Evolutionary conservation across 2,329 filamentous ascomycete genomes (phyloP).

Genomic region (Cadophora malorum): DNA sequence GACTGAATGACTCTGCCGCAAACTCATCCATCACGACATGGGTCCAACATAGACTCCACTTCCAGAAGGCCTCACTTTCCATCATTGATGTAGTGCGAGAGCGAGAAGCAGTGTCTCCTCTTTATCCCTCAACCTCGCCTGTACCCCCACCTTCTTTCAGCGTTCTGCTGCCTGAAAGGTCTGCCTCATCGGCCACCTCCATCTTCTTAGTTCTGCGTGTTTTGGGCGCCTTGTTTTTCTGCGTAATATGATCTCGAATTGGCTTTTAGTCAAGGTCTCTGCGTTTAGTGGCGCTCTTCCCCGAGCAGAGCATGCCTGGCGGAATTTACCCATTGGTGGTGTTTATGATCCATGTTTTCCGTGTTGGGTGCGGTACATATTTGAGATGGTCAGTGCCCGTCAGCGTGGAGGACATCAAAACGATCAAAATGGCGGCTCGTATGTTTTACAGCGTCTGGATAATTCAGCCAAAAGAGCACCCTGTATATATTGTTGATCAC

Average conservation of each 20-base stretch:
- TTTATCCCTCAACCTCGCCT: constrained; percentile 10
- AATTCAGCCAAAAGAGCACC: neutral
- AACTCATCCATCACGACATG: neutral
- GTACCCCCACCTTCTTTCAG: neutral
- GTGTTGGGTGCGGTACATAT: neutral
- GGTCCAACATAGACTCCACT: neutral
- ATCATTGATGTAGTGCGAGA: neutral
- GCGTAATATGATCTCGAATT: neutral
- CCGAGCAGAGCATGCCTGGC: neutral
- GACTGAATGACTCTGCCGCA: neutral
- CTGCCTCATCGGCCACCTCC: constrained; percentile 6
- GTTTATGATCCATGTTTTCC: neutral
- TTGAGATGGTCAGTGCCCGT: neutral
- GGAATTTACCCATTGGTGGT: neutral
- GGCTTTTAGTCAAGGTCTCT: neutral
- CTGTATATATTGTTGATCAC: neutral
- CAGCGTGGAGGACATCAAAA: neutral
- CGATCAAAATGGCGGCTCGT: neutral
- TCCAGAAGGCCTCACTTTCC: neutral
- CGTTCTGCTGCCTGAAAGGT: constrained; percentile 2
- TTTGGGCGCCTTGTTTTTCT: neutral
- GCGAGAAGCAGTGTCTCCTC: constrained; percentile 1
- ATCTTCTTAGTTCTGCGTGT: neutral
- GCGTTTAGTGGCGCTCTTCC: neutral
- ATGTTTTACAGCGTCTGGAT: neutral